Percentiles rank a stretch among this genome's conserved stretches.
These are phyloP conservation scores for Mucor circinelloides DNA, from an alignment of 371 early-diverging fungal species.

Conservation along the genomic window DNA sequence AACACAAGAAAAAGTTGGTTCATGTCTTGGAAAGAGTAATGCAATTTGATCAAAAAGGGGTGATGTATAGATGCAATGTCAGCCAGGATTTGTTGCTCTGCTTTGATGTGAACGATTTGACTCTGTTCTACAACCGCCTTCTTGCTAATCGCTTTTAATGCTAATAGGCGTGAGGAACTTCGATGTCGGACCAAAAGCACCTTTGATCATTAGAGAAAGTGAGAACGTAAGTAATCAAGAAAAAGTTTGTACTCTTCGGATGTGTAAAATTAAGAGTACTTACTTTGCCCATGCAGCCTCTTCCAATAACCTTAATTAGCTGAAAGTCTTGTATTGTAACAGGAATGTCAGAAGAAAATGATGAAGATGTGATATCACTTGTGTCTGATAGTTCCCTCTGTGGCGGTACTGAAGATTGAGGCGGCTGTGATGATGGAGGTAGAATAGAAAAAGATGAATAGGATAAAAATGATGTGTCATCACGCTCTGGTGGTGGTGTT, in stretches of 20 bases:
- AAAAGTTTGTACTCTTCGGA: not conserved
- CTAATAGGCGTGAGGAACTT: conserved; percentile 65
- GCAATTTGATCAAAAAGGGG: conserved; percentile 94
- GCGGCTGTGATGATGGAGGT: not conserved
- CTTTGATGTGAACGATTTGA: conserved; percentile 77
- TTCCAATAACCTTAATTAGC: conserved; percentile 56
- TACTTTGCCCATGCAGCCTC: conserved; percentile 58
- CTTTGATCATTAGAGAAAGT: conserved; percentile 24
- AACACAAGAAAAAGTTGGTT: conserved; percentile 94
- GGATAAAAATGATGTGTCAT: conserved; percentile 1
- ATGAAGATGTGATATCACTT: conserved; percentile 1
- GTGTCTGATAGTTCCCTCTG: not conserved
- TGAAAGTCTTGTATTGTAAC: conserved; percentile 51
- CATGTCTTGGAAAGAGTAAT: conserved; percentile 92
- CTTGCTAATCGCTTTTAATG: conserved; percentile 97
- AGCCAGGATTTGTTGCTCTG: conserved; percentile 53
- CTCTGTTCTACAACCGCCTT: conserved; percentile 84
- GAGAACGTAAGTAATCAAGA: not conserved
- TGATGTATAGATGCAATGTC: conserved; percentile 63
- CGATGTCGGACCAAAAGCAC: conserved; percentile 86
- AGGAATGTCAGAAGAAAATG: conserved; percentile 5
- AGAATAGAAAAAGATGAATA: conserved; percentile 5
- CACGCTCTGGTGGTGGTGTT: conserved; percentile 3
- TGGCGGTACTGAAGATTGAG: not conserved
- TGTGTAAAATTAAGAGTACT: not conserved